phyloP scores from a whole-genome alignment of 441 rosid genomes.

The Daphne laureola region DNA sequence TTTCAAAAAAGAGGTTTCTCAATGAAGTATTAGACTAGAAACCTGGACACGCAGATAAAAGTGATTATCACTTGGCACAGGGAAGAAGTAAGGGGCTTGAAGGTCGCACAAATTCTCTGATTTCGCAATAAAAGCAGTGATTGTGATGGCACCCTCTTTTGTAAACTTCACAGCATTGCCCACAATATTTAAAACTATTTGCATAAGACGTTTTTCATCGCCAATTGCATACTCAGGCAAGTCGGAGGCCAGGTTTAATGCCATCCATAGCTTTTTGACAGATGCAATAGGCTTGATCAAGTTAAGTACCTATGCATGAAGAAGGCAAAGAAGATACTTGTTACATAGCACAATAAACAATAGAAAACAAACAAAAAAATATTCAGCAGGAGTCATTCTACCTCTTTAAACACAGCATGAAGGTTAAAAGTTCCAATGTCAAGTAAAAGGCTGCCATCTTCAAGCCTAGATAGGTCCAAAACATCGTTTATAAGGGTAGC shows the following conservation, averaged over 20 bases:
- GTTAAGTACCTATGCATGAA: slow-evolving; percentile 58
- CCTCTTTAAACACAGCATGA: slow-evolving; percentile 68
- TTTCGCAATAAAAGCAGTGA: slow-evolving; percentile 67
- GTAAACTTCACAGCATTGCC: slow-evolving; percentile 97
- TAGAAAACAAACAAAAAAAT: slow-evolving; percentile 1
- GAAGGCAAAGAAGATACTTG: slow-evolving; percentile 11
- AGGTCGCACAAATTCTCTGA: slow-evolving; percentile 53
- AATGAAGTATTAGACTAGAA: slow-evolving; percentile 18
- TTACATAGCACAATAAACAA: background rate
- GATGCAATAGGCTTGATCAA: slow-evolving; percentile 89
- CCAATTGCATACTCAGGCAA: slow-evolving; percentile 85
- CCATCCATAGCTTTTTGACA: slow-evolving; percentile 66
- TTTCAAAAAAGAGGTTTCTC: slow-evolving; percentile 1
- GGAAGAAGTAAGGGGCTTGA: slow-evolving; percentile 59
- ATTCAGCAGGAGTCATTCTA: slow-evolving; percentile 13
- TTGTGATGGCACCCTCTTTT: slow-evolving; percentile 70
- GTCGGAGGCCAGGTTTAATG: slow-evolving; percentile 73
- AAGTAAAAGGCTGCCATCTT: slow-evolving; percentile 97
- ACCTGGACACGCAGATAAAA: slow-evolving; percentile 92
- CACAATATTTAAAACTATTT: slow-evolving; percentile 69
- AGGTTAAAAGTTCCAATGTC: slow-evolving; percentile 66
- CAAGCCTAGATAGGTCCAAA: slow-evolving; percentile 93
- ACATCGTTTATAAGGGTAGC: slow-evolving; percentile 94
- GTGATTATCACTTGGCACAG: slow-evolving; percentile 54
- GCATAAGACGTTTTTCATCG: slow-evolving; percentile 90